Percentiles rank a stretch among this genome's conserved stretches.
phyloP scores from a whole-genome alignment of 441 rosid species.

The Gossypium schwendimanii region DNA sequence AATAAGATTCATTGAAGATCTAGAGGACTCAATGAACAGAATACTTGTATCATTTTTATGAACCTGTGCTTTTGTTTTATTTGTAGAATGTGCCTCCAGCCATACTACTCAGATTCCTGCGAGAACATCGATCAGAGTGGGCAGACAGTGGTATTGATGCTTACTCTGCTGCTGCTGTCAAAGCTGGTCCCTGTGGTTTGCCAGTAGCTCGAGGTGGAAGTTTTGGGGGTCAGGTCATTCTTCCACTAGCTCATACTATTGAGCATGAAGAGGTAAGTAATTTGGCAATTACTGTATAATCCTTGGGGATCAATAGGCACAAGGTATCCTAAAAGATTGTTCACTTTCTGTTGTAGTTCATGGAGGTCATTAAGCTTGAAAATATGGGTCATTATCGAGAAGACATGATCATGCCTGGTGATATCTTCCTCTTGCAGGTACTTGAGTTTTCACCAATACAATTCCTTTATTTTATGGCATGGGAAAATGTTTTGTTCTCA shows the following conservation, averaged over 20 bases:
- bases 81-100: constrained; percentile 66
- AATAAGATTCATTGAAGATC: not conserved
- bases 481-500: constrained; percentile 2
- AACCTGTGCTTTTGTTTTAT: not conserved
- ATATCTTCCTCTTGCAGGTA: constrained; percentile 66
- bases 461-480: not conserved
- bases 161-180: constrained; percentile 63
- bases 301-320: not conserved
- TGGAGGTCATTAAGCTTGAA: constrained; percentile 71
- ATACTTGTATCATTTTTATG: not conserved
- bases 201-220: constrained; percentile 49
- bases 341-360: constrained; percentile 31
- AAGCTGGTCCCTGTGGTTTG: constrained; percentile 52
- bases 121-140: constrained; percentile 77
- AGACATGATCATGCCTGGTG: constrained; percentile 60
- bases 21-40: not conserved
- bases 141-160: constrained; percentile 68
- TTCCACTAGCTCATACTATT: constrained; percentile 65
- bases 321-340: not conserved
- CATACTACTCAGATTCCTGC: constrained; percentile 52
- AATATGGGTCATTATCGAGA: constrained; percentile 60
- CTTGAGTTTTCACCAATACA: constrained; percentile 12
- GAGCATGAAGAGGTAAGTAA: constrained; percentile 61
- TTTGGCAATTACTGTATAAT: not conserved
- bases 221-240: constrained; percentile 66